Conservation (phyloP, 768 basidiomycete species). For the Mycena leptocephala region DNA sequence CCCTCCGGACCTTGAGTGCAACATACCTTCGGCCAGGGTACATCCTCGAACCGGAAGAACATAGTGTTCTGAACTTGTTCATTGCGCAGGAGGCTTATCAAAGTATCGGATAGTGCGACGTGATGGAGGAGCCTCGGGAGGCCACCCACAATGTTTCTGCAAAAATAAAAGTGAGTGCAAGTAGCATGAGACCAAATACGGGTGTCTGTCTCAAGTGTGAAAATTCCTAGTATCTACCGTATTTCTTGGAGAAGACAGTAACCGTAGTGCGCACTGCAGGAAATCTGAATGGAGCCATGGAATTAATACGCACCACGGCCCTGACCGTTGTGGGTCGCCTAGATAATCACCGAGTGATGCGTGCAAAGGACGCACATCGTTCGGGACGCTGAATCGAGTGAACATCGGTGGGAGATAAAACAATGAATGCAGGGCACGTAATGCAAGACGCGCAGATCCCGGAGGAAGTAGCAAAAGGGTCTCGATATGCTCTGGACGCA, state of each 20-base stretch:
- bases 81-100: neutral
- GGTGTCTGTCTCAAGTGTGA: neutral
- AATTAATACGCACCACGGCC: too few relatives aligned
- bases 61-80: neutral
- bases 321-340: too few relatives aligned
- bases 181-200: neutral
- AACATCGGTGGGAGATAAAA: neutral
- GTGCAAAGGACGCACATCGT: too few relatives aligned
- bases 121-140: neutral
- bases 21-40: neutral
- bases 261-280: neutral
- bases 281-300: too few relatives aligned
- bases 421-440: neutral
- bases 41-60: neutral
- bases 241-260: neutral
- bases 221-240: neutral
- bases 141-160: too few relatives aligned
- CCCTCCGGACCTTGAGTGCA: neutral
- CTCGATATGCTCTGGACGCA: too few relatives aligned
- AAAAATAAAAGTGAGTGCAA: neutral
- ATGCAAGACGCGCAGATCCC: neutral
- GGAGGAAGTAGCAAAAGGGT: too few relatives aligned
- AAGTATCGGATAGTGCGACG: neutral
- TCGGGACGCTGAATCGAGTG: neutral
- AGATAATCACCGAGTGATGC: too few relatives aligned